Conservation (phyloP, 148 eudicot genomes). For the Chenopodium album region DNA sequence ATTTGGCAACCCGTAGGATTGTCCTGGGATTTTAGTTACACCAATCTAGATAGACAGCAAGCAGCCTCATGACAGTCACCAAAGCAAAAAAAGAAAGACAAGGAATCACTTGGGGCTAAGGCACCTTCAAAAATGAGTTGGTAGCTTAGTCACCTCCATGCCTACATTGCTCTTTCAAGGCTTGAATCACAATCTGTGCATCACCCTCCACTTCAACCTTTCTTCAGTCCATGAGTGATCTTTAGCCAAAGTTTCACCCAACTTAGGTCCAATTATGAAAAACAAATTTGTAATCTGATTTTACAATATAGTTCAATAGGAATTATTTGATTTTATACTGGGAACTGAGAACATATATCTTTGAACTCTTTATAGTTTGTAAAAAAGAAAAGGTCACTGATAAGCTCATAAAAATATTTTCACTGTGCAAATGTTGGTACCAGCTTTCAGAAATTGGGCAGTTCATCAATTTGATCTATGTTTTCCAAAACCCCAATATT, state of each 20-base stretch:
- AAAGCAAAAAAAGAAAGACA: no score
- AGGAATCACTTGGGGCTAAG: no score
- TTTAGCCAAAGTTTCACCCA: no score
- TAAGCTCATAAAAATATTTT: neutral
- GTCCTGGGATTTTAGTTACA: neutral
- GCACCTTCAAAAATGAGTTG: no score
- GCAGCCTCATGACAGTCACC: no score
- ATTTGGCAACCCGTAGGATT: neutral
- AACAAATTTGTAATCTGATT: neutral
- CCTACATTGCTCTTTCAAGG: no score
- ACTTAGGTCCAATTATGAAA: neutral
- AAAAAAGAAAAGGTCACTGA: neutral
- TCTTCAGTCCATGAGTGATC: no score
- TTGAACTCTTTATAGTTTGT: neutral
- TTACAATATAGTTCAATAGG: neutral
- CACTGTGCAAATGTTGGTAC: neutral
- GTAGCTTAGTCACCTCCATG: no score
- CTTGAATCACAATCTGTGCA: no score
- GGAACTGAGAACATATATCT: neutral
- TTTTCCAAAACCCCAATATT: no score
- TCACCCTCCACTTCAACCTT: no score
- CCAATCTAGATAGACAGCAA: no score
- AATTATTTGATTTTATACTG: neutral
- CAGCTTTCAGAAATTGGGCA: neutral
- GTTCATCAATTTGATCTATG: neutral